Base-by-base conservation (phyloP, 1,284 basidiomycete genomes). In the Somion occarium region DNA sequence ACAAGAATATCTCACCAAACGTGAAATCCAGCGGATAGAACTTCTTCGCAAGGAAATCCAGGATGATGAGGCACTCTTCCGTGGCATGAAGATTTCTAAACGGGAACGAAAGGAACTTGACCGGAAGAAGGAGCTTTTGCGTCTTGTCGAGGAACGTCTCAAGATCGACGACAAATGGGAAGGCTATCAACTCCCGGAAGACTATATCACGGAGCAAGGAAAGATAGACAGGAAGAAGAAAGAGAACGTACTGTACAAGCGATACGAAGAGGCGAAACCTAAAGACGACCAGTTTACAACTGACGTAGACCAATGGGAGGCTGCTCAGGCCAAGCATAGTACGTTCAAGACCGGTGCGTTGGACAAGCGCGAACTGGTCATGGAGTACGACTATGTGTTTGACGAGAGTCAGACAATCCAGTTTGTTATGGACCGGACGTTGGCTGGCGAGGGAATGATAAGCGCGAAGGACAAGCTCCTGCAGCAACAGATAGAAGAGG, bases 131-230 rank as follows among this genome's bases (percentile, higher is more conserved):
- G 91, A 98, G 64, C 78, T 98, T 7, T 73, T 99, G 18, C 80
- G 82, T 44, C 80, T 99, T 26, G 95, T 97, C 52, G 95, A 99
- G 69, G 95, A 96, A 65, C 83, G 95, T 19, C 78, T 94, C 56
- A 87, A 84, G 64, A 97, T 99, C 55, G 91, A 94, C 65, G 94
- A 97, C 72, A 91, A 92, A 56, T 91, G 80, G 68, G 94, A 97
- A 56, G 94, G 94, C 3, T 98, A 98, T 63, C 88, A 89, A 72
- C 79, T 97, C 37, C 95, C 94, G 0, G 94, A 97, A 61, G 96
- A 99, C 70, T 99, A 99, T 64, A 80, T 98, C 61, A 99, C 96
- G 0, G 96, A 98, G 64, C 93, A 98, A 67, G 97, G 97, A n/a
- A 96, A 94, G 69, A 91, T 99, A 55, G 95, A 99, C 78, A 88